A percentile compares a stretch with the other conserved stretches of the same genome.
Evolutionary conservation across 305 asterid species (phyloP).

Genomic region (Salvia sclarea): DNA sequence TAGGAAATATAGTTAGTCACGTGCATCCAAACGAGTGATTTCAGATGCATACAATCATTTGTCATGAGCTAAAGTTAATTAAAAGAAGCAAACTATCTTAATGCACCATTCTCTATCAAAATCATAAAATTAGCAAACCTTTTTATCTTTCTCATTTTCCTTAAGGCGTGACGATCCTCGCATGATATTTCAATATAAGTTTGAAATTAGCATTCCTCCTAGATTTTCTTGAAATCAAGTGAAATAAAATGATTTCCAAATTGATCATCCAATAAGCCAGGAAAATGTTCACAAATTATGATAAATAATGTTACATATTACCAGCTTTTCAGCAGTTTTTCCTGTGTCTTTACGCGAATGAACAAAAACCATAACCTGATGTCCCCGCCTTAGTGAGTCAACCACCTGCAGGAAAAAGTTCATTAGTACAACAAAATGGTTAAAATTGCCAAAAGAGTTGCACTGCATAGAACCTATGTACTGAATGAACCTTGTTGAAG

Average conservation of each 20-base stretch:
- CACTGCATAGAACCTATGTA: conserved; percentile 27
- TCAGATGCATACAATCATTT: no score
- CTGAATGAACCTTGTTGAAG: conserved; percentile 72
- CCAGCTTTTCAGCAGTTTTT: conserved; percentile 93
- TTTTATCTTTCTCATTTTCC: no score
- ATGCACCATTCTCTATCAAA: no score
- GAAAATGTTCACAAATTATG: conserved; percentile 5
- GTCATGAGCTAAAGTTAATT: no score
- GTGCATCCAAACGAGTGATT: neutral
- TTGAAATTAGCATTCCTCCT: no score
- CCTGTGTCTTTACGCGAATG: conserved; percentile 98
- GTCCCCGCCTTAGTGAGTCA: conserved; percentile 85
- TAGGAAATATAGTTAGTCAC: no score
- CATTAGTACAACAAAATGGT: conserved; percentile 3
- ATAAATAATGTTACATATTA: conserved; percentile 35
- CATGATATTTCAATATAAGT: no score
- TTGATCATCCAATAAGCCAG: neutral
- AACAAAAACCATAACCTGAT: conserved; percentile 98
- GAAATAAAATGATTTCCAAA: conserved; percentile 19
- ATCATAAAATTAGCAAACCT: no score
- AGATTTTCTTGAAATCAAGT: no score
- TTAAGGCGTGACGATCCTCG: no score
- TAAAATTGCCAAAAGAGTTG: conserved; percentile 18
- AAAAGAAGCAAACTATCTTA: no score
- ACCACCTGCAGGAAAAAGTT: conserved; percentile 55